Evolutionary conservation across 352 stramenopile species (phyloP), one percentile per base, ranked within the genome.

Genomic region (Pythium apleroticum): DNA sequence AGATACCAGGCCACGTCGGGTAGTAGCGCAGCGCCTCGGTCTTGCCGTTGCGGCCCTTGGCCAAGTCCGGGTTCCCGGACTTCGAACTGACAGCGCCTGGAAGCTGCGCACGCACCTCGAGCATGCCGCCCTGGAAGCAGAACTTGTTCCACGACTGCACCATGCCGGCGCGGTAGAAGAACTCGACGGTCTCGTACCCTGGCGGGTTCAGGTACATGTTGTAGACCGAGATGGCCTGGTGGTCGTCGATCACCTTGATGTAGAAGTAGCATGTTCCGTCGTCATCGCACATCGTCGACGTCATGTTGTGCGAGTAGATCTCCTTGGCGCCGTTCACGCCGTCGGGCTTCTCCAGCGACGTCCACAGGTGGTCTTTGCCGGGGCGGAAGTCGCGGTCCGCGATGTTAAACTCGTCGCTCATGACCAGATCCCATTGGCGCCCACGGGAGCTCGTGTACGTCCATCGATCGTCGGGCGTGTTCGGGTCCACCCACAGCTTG

Each of bases 111-210:
- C 81, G 69, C 19, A 97, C 85, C 69, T 98, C 91, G 9, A 98
- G 65, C 46, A 97, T 94, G 22, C 91, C 91, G 30, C 91, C 91
- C 22, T 91, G 94, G 67, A 97, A 97, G 72, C 91, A 98, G 67
- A 98, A 97, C 73, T 98, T 98, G 77, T 98, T 91, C 91, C 91
- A 98, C 20, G 67, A 77, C 60, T 95, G 89, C 5, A 98, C 43
- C 85, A 97, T 96, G 2, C 74, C 90, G 30, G 80, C 86, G 4
- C 68, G 60, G 65, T 83, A 83, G 39, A 65, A 71, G 58, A 86
- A 89, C 31, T 75, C 30, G 27, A 72, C 73, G 37, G 73, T 69
- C 64, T 87, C 48, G 64, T 76, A 88, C 11, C 52, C 69, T 6
- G 81, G 81, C 24, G 78, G 74, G 30, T 77, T 73, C 20, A 73